Percentiles rank a stretch among this genome's conserved stretches.
Evolutionary conservation across 805 yeast species (phyloP).

Genomic region (Saccharomycopsis guyanensis): DNA sequence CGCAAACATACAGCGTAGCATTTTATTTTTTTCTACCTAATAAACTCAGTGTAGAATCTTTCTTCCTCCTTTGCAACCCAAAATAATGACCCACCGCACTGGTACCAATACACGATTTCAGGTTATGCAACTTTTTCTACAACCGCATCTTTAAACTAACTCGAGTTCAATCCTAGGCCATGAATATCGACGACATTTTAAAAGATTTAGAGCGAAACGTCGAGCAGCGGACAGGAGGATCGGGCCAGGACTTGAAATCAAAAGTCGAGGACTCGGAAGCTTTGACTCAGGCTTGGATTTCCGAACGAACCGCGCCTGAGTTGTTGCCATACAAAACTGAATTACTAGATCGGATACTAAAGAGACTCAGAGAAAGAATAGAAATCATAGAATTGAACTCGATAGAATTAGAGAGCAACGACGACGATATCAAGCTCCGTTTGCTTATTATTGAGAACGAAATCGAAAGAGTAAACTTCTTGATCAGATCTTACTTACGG

Average conservation of each 20-base stretch:
- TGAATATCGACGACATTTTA: conserved; percentile 65
- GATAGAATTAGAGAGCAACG: conserved; percentile 60
- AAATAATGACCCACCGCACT: too few relatives aligned
- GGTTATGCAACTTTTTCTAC: too few relatives aligned
- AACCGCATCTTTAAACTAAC: too few relatives aligned
- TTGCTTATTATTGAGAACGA: conserved; percentile 86
- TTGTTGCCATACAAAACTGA: conserved; percentile 64
- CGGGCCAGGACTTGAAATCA: conserved; percentile 15
- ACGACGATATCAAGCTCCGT: conserved; percentile 64
- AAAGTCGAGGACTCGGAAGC: conserved; percentile 34
- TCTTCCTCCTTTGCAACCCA: too few relatives aligned
- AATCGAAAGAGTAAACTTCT: conserved; percentile 75
- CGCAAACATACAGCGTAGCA: too few relatives aligned
- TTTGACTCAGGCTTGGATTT: conserved; percentile 63
- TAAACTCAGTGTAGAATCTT: too few relatives aligned
- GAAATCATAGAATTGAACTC: conserved; percentile 74
- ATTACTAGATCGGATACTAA: conserved; percentile 50
- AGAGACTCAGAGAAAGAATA: conserved; percentile 58
- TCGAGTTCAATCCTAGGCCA: too few relatives aligned
- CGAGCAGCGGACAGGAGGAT: conserved; percentile 23
- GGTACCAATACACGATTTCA: too few relatives aligned
- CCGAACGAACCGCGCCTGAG: conserved; percentile 84
- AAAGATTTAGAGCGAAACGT: conserved; percentile 52
- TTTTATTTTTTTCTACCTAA: too few relatives aligned
- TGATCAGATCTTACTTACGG: conserved; percentile 75